Base-by-base conservation (phyloP, 768 basidiomycete species). In the Phlegmacium glaucopus region DNA sequence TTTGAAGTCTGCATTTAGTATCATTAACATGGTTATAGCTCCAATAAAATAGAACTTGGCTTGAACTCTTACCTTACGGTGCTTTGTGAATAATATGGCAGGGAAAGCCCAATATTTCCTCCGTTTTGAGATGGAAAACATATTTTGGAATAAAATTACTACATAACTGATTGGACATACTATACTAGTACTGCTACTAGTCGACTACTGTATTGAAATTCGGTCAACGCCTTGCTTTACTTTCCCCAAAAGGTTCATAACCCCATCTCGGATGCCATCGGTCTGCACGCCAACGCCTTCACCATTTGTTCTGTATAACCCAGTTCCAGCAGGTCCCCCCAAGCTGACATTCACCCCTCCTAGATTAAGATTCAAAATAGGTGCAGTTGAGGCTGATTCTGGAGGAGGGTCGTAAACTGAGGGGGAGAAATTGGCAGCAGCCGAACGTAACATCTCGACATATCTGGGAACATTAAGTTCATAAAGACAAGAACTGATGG, bases 321-420 rank as follows among this genome's bases (percentile, higher is more conserved):
- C 93, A 1, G 85, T 81, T 7, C 87, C 87, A 29, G 76, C 80
- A 12, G 87, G 69, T 9, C 94, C 93, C n/a, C 93, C 93, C n/a
- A 96, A 77, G 53, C 86, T 92, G 36, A 96, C 82, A 61, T 94
- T 94, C 49, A 96, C 90, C 0, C 89, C 88, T 9, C 92, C 94
- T 18, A 97, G 80, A 59, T 94, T 93, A 18, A 97, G 74, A 61
- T 94, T 96, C 51, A 96, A 68, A n/a, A 85, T 78, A 1, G 93
- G 89, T 15, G 85, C 82, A 47, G 72, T 85, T 27, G 79, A 75
- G 3, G 80, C 78, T 9, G 86, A 82, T 64, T 90, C 90, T 5
- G 81, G 84, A 4, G 83, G 90, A 17, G 83, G 86, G 44, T 83
- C 87, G 59, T 82, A 90, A 32, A 88, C 83, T 6, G 81, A 78